A percentile compares a stretch with the other conserved stretches of the same genome.
phyloP scores from a whole-genome alignment of 148 eudicot genomes.

The Rhododendron ferrugineum region DNA sequence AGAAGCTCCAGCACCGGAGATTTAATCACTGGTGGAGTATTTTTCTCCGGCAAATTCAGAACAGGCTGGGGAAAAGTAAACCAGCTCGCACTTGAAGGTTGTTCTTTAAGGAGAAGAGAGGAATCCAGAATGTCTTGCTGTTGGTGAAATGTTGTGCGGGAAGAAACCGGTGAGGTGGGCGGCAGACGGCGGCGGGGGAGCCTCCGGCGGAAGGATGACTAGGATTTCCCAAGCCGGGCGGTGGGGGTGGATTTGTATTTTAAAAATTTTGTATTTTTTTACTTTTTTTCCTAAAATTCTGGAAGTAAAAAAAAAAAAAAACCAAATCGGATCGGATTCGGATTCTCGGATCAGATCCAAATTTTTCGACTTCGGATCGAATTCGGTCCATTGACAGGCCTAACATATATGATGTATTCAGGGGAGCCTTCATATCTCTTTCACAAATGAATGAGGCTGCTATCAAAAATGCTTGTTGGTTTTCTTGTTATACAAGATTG shows the following conservation, averaged over 20 bases:
- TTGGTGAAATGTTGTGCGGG: conserved; percentile 21
- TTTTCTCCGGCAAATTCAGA: not conserved
- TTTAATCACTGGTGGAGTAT: not conserved
- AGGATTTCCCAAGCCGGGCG: conserved; percentile 53
- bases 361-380: too few relatives aligned
- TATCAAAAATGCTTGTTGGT: too few relatives aligned
- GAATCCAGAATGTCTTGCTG: conserved; percentile 33
- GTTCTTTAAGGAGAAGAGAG: conserved; percentile 26
- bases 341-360: too few relatives aligned
- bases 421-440: too few relatives aligned
- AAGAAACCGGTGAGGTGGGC: conserved; percentile 27
- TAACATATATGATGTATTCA: too few relatives aligned
- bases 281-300: too few relatives aligned
- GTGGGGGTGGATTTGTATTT: not conserved
- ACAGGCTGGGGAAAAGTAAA: not conserved
- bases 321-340: too few relatives aligned
- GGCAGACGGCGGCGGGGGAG: not conserved
- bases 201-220: conserved; percentile 39
- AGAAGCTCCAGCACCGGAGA: conserved; percentile 21
- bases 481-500: too few relatives aligned
- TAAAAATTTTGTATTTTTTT: too few relatives aligned
- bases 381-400: too few relatives aligned
- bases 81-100: conserved; percentile 29
- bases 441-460: too few relatives aligned
- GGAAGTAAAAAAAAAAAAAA: too few relatives aligned